Evolutionary conservation across 352 stramenopile species (phyloP).

Genomic region (Phytophthora fragariae): DNA sequence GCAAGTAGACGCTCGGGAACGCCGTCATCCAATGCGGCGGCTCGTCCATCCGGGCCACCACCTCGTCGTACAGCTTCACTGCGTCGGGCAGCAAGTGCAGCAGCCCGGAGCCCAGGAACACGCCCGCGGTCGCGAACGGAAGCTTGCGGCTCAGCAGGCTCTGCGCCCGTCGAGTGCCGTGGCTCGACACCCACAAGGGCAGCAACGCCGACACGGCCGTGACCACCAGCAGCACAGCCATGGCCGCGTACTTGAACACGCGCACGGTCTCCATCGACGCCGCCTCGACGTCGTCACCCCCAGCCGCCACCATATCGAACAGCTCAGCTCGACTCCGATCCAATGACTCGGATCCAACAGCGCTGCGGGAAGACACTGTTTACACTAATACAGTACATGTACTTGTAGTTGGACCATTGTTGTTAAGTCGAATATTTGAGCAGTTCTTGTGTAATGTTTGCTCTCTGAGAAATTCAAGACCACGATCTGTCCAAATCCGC

Average conservation of each 20-base stretch:
- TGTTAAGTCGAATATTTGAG: no score
- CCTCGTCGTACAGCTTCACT: constrained; percentile 63
- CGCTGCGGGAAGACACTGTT: no score
- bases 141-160: constrained; percentile 63
- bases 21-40: constrained; percentile 47
- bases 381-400: no score
- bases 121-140: constrained; percentile 65
- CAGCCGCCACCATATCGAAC: constrained; percentile 18
- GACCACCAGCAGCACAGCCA: constrained; percentile 62
- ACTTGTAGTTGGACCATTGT: no score
- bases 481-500: no score
- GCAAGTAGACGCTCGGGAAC: constrained; percentile 68
- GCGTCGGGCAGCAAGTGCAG: constrained; percentile 67
- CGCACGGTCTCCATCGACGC: constrained; percentile 32
- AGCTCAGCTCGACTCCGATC: not conserved
- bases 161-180: constrained; percentile 48
- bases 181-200: constrained; percentile 60
- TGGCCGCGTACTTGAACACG: constrained; percentile 64
- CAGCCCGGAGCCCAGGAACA: constrained; percentile 70
- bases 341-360: not conserved
- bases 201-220: constrained; percentile 60
- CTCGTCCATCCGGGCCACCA: constrained; percentile 41
- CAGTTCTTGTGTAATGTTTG: no score
- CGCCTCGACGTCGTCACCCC: constrained; percentile 21
- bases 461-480: no score